Percentiles rank a stretch among this genome's conserved stretches.
Evolutionary conservation across 805 yeast species (phyloP).

Genomic region (Metschnikowia borealis): DNA sequence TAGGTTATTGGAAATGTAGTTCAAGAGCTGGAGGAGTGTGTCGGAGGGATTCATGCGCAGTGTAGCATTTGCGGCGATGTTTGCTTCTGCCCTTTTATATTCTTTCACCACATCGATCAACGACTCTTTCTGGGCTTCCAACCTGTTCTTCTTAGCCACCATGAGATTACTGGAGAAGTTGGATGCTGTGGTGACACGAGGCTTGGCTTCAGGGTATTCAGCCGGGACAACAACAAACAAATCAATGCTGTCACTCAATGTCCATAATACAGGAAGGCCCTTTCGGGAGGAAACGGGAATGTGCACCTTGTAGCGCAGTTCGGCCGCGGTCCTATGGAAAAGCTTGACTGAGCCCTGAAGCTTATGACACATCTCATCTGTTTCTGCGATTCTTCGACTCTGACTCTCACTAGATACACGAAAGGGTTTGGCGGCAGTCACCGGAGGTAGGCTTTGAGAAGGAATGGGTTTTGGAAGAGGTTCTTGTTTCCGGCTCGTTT

Average conservation of each 20-base stretch:
- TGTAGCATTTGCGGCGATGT: conserved; percentile 23
- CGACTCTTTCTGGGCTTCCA: conserved; percentile 13
- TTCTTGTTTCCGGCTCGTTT: neutral
- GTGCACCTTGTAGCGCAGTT: conserved; percentile 29
- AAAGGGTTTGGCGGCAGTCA: neutral
- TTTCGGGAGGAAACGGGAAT: conserved; percentile 24
- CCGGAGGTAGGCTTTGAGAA: neutral
- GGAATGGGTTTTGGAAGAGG: neutral
- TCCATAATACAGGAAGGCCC: conserved; percentile 30
- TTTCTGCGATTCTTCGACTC: neutral
- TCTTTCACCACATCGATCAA: conserved; percentile 20
- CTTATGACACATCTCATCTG: conserved; percentile 28
- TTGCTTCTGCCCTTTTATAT: conserved; percentile 26
- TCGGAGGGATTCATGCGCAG: conserved; percentile 13
- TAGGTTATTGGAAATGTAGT: conserved; percentile 29
- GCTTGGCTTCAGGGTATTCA: conserved; percentile 27
- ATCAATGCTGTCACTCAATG: conserved; percentile 23
- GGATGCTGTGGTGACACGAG: conserved; percentile 24
- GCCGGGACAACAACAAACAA: conserved; percentile 31
- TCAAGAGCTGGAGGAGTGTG: conserved; percentile 25
- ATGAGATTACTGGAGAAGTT: conserved; percentile 30
- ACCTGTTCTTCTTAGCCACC: conserved; percentile 19
- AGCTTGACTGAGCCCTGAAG: conserved; percentile 23
- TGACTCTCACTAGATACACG: neutral
- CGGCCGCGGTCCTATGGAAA: conserved; percentile 24